phyloP scores from a whole-genome alignment of 2,329 filamentous ascomycete genomes.

The Aspergillus pseudonomiae region DNA sequence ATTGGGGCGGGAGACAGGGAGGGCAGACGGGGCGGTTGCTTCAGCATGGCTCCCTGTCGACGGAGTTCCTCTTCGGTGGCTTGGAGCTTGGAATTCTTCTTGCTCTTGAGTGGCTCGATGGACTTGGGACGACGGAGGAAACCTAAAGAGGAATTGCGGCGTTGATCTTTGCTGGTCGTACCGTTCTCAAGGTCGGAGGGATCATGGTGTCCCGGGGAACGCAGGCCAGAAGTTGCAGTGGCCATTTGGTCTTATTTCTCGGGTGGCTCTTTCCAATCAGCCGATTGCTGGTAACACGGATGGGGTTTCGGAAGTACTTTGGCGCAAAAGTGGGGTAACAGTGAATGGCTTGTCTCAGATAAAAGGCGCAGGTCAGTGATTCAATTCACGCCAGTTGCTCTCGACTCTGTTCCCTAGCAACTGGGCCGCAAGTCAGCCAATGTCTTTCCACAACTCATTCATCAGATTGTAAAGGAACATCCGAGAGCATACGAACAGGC shows the following conservation, averaged over 20 bases:
- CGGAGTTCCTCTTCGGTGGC: slow-evolving; percentile 55
- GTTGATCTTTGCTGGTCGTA: slow-evolving; percentile 28
- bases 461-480: too few species aligned
- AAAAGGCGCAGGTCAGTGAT: slow-evolving; percentile 12
- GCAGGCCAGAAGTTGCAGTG: slow-evolving; percentile 38
- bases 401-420: background rate
- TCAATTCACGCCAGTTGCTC: slow-evolving; percentile 4
- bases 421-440: background rate
- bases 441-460: background rate
- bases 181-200: slow-evolving; percentile 41
- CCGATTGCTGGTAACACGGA: slow-evolving; percentile 22
- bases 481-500: too few species aligned
- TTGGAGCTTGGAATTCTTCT: slow-evolving; percentile 43
- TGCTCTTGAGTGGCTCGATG: slow-evolving; percentile 57
- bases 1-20: slow-evolving; percentile 50
- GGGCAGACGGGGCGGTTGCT: slow-evolving; percentile 60
- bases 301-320: slow-evolving; percentile 14
- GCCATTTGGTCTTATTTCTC: slow-evolving; percentile 31
- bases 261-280: slow-evolving; percentile 23
- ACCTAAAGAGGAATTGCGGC: slow-evolving; percentile 54
- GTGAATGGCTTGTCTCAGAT: slow-evolving; percentile 26
- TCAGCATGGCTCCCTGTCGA: slow-evolving; percentile 61
- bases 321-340: slow-evolving; percentile 23
- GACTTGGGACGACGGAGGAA: slow-evolving; percentile 71
- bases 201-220: slow-evolving; percentile 37